phyloP scores from a whole-genome alignment of 1,284 basidiomycete species.

The Moesziomyces parantarcticus region DNA sequence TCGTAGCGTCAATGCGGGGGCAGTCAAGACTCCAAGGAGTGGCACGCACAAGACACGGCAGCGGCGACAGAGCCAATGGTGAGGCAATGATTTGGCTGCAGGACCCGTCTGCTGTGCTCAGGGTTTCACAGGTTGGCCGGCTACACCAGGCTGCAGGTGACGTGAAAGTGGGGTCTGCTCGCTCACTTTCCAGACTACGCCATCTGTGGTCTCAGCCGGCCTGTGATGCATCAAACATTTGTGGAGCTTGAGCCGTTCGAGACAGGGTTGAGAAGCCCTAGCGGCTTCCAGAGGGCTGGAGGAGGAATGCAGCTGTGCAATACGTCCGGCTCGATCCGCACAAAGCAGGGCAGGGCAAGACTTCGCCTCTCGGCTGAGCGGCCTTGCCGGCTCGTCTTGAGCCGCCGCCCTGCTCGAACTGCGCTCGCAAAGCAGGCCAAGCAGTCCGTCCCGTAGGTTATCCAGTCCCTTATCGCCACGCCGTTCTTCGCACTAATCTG shows the following conservation, averaged over 20 bases:
- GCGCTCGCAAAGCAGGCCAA: neutral
- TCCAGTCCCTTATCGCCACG: too few relatives aligned
- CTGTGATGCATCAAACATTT: too few relatives aligned
- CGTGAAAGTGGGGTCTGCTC: constrained; percentile 14
- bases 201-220: neutral
- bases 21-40: neutral
- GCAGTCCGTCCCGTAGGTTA: too few relatives aligned
- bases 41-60: neutral
- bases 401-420: neutral
- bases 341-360: neutral
- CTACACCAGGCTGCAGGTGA: constrained; percentile 1
- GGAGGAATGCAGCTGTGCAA: neutral
- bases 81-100: constrained; percentile 17
- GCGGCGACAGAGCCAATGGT: constrained; percentile 16
- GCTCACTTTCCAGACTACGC: neutral
- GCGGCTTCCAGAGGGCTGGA: constrained; percentile 15
- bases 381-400: constrained; percentile 1
- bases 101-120: constrained; percentile 6
- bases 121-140: constrained; percentile 21
- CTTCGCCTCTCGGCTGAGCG: neutral
- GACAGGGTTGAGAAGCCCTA: neutral
- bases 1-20: constrained; percentile 2
- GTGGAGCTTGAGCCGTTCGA: neutral
- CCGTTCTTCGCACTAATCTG: too few relatives aligned
- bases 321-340: constrained; percentile 38